These are phyloP conservation scores for Amanita exitialis DNA, from an alignment of 768 basidiomycete species.

Conservation along the genomic window DNA sequence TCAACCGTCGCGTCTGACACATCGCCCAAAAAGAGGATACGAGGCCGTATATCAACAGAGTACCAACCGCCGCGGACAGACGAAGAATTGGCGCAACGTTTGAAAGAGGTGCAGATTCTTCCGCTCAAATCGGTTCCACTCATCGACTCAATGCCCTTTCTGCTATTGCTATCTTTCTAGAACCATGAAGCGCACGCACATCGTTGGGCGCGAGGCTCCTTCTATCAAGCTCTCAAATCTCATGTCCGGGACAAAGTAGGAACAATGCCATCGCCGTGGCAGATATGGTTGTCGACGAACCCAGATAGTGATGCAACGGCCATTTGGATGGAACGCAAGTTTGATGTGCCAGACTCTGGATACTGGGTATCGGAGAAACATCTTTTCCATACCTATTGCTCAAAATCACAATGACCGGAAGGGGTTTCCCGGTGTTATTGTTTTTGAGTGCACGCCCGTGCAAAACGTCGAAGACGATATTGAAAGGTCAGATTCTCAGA, in stretches of 20 bases:
- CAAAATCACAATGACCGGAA: constrained; percentile 12
- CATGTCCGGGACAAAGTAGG: constrained; percentile 24
- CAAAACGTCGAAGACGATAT: constrained; percentile 54
- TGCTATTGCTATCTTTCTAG: constrained; percentile 25
- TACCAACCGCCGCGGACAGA: constrained; percentile 50
- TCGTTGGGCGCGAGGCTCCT: constrained; percentile 69
- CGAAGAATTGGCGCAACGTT: constrained; percentile 51
- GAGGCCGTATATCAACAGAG: constrained; percentile 29
- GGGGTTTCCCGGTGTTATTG: constrained; percentile 50
- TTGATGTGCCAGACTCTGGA: constrained; percentile 57
- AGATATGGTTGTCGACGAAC: constrained; percentile 68
- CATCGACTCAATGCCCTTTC: constrained; percentile 11
- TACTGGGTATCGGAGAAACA: constrained; percentile 45
- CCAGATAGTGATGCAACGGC: constrained; percentile 65
- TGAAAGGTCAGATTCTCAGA: constrained; percentile 39
- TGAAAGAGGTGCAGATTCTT: constrained; percentile 50
- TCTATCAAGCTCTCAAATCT: constrained; percentile 37
- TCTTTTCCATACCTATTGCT: constrained; percentile 52
- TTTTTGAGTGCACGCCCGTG: constrained; percentile 70
- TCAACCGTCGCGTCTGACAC: constrained; percentile 12
- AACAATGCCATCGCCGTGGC: constrained; percentile 36
- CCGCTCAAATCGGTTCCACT: constrained; percentile 10
- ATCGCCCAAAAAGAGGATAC: constrained; percentile 28
- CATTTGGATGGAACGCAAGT: constrained; percentile 74
- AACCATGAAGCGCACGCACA: constrained; percentile 63